Percentiles rank a stretch among this genome's conserved stretches.
These are phyloP conservation scores for Nannochloropsis oceanica DNA, from an alignment of 108 stramenopile species.

Conservation along the genomic window DNA sequence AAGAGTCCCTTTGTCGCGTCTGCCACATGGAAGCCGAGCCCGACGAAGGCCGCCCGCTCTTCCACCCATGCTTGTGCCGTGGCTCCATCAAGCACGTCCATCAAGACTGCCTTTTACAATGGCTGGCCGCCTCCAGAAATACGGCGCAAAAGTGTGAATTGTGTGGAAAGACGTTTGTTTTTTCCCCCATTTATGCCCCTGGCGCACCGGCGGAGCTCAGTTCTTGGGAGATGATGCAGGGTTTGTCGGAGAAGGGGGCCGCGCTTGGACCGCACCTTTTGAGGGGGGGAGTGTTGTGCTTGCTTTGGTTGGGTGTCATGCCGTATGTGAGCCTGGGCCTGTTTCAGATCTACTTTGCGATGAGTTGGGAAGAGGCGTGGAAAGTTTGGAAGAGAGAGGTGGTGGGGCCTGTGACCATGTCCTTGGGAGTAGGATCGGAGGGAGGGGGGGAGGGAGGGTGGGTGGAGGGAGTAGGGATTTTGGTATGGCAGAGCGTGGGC, in stretches of 20 bases:
- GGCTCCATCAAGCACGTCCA: constrained; percentile 8
- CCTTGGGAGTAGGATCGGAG: neutral
- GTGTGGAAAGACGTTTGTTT: neutral
- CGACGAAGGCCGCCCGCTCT: constrained; percentile 2
- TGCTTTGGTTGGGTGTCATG: neutral
- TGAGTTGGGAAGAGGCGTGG: neutral
- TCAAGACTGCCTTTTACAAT: constrained; percentile 8
- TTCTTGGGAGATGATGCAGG: neutral
- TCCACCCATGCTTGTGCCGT: neutral
- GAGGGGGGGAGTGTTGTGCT: neutral
- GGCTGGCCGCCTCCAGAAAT: constrained; percentile 7
- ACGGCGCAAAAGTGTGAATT: constrained; percentile 1
- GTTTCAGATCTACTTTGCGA: neutral
- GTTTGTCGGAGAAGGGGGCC: neutral
- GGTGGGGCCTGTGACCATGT: neutral
- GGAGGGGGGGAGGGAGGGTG: neutral
- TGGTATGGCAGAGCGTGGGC: neutral
- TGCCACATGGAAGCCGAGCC: neutral
- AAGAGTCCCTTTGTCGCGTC: constrained; percentile 1
- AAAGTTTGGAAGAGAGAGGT: neutral
- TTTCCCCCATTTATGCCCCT: neutral
- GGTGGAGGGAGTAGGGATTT: neutral
- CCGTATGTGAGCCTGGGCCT: neutral
- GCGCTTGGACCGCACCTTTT: neutral
- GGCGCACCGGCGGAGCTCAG: neutral